Evolutionary conservation across 495 filamentous ascomycete genomes (phyloP), one percentile per base, ranked within the genome.

Genomic region (Chaetomidium leptoderma): DNA sequence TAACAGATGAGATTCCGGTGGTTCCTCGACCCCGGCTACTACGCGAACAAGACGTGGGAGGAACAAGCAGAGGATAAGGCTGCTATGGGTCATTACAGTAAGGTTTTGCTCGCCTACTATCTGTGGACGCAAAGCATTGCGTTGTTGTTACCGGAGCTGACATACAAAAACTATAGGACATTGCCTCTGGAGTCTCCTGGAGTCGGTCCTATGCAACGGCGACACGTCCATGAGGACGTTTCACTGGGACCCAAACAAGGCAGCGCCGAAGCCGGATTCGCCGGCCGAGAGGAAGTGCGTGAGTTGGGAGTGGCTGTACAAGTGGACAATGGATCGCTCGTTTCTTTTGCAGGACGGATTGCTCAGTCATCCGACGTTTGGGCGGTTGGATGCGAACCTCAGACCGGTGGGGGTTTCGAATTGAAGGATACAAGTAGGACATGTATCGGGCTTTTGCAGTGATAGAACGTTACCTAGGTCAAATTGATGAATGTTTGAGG

Each of bases 1-100:
- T 24, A 2, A 3, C 9, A 58, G 56, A 53, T 59, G 57, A 24
- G 57, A 44, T 48, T 59, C 24, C 11, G 50, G 13, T 54, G 57
- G 50, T 59, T 59, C 50, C 42, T 59, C 21, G 21, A 59, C 21
- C 57, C 57, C 8, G 30, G 24, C 14, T 59, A 53, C 48, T 59
- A 59, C 57, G 57, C 44, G 6, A 59, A 59, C 50, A 53, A 47
- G 57, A 53, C 57, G 0, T 59, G 57, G 57, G 57, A 53, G 24
- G 57, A 53, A 23, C 57, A 59, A 45, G 40, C 45, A 11, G 10
- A 30, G 19, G 57, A 59, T 35, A 17, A n/a, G n/a, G 13, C 8
- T 6, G 9, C 43, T 13, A 43, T 59, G 29, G 49, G 57, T 10
- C 57, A 59, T 32, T 59, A 50, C 17, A 53, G 57, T 59, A 5